A percentile compares a stretch with the other conserved stretches of the same genome.
phyloP scores from a whole-genome alignment of 139 green algal genomes.

The Micromonas pusilla region DNA sequence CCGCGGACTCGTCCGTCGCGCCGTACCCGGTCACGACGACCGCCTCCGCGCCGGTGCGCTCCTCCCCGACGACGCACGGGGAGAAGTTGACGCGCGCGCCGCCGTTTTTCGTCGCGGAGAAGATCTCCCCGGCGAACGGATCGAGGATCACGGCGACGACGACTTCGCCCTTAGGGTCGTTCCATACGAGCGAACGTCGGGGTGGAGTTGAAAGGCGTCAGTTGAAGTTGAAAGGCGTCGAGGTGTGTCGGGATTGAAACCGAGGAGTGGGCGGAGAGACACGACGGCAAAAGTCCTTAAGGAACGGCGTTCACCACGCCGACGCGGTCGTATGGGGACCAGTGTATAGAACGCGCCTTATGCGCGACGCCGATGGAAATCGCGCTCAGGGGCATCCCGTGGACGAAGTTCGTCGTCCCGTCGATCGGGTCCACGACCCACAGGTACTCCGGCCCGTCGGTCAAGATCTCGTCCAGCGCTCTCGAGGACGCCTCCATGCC shows the following conservation, averaged over 20 bases:
- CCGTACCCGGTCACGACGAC: constrained; percentile 26
- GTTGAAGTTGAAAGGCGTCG: too few species aligned
- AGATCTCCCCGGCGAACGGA: constrained; percentile 20
- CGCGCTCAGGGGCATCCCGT: constrained; percentile 67
- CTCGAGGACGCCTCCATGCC: neutral
- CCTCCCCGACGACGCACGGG: constrained; percentile 1
- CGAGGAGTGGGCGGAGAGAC: too few species aligned
- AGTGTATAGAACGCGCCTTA: neutral
- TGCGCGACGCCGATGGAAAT: constrained; percentile 27
- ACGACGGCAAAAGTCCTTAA: too few species aligned
- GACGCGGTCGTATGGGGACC: neutral
- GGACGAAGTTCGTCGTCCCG: constrained; percentile 96
- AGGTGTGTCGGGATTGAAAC: too few species aligned
- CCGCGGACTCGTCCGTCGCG: neutral
- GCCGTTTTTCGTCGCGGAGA: neutral
- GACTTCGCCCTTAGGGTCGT: neutral
- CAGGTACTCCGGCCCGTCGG: constrained; percentile 11
- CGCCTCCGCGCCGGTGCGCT: neutral
- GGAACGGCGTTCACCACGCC: neutral
- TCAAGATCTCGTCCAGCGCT: neutral
- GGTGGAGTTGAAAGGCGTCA: too few species aligned
- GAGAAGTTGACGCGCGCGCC: constrained; percentile 6
- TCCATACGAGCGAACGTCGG: too few species aligned
- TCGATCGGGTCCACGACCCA: constrained; percentile 75
- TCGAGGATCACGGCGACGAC: constrained; percentile 23